Base-by-base conservation (phyloP, 2,329 filamentous ascomycete genomes). In the Amauroascus verrucosus region DNA sequence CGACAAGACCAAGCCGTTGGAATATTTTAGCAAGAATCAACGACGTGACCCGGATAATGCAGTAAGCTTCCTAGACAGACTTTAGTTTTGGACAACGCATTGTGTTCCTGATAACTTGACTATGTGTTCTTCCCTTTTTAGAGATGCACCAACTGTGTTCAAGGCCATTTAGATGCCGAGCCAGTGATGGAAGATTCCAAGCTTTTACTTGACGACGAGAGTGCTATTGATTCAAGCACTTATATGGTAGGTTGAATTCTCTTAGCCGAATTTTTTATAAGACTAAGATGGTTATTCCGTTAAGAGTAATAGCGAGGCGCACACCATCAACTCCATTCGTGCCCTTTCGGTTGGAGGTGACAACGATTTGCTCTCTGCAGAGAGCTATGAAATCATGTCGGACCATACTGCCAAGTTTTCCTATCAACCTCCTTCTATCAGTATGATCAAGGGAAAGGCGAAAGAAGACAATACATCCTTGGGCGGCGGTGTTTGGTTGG, bases 1-100 rank as follows among this genome's bases (percentile, higher is more conserved):
- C 60, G 62, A 68, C 18, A 60, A 69, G 53, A 69, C 64, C 1
- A 78, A 78, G 59, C 65, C 69, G 0, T 54, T 78, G 1, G 71
- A 75, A 5, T 65, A 67, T 0, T 82, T 79, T 58, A 71, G 73
- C 16, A 80, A 77, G 57, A 58, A 59, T 6, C 73, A 78, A 64
- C 69, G 77, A 13, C 65, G 61, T 26, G 70, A 73, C 38, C 68
- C 70, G 1, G 76, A 75, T 54, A 61, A 59, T 37, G 72, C 71
- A 24, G 76, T 77, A 71, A 56, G 74, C 33, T 22, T 13, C n/a
- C 35, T 37, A 30, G 11, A 13, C 45, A 22, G 13, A n/a, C 6
- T 2, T 22, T 37, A n/a, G 7, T 26, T 6, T 38, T 38, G 11
- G 28, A 30, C 9, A 9, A 30, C 26, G 4, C 26, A 9, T 30